Percentiles rank a stretch among this genome's conserved stretches.
These are phyloP conservation scores for Anaeromyces robustus DNA, from an alignment of 192 early-diverging fungal genomes.

Conservation along the genomic window DNA sequence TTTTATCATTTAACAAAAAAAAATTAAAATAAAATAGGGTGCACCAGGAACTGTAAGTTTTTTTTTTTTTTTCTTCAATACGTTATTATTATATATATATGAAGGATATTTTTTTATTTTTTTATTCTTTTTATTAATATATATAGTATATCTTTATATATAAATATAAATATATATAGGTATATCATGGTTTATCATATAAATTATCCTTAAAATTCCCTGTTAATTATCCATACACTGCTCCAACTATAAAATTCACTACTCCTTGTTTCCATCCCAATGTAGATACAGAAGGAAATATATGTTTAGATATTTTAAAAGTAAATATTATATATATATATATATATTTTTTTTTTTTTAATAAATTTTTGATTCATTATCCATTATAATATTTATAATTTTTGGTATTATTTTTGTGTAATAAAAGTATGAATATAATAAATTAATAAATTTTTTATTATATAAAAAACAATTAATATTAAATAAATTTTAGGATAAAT, in stretches of 20 bases:
- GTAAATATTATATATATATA: not conserved
- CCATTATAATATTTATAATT: too few species aligned
- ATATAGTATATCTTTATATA: too few species aligned
- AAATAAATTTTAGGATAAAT: slow-evolving; percentile 20
- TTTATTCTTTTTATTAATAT: too few species aligned
- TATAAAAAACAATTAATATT: too few species aligned
- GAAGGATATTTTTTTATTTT: too few species aligned
- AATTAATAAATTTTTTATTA: too few species aligned
- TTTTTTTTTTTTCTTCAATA: not conserved
- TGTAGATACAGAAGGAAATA: slow-evolving; percentile 24
- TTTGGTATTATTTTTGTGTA: too few species aligned
- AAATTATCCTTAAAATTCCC: slow-evolving; percentile 35
- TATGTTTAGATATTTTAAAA: slow-evolving; percentile 39
- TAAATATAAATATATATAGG: too few species aligned
- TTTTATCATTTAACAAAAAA: too few species aligned
- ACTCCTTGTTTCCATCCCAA: slow-evolving; percentile 31
- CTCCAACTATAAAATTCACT: slow-evolving; percentile 26
- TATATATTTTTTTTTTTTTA: too few species aligned
- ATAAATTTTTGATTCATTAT: too few species aligned
- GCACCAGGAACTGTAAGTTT: not conserved
- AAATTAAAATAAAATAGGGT: not conserved
- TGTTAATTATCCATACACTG: slow-evolving; percentile 24
- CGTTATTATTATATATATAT: not conserved
- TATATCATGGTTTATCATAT: slow-evolving; percentile 26
- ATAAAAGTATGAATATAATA: too few species aligned